A percentile compares a stretch with the other conserved stretches of the same genome.
These are phyloP conservation scores for Colletotrichum costaricense DNA, from an alignment of 2,329 filamentous ascomycete genomes.

Conservation along the genomic window DNA sequence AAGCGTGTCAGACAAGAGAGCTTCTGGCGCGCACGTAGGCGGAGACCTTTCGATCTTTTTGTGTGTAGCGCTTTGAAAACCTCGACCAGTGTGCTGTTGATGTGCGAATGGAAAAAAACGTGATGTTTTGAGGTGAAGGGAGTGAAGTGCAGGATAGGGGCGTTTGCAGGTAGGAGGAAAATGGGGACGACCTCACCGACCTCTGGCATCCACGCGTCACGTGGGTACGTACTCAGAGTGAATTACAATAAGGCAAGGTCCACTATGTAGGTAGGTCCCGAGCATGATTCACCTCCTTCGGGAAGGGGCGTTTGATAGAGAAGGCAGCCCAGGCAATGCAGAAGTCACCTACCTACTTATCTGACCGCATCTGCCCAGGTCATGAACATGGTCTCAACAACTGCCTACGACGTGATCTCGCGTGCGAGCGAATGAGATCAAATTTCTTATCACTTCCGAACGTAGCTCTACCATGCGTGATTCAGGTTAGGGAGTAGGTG, in stretches of 20 bases:
- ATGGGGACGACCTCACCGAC: neutral
- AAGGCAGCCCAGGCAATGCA: neutral
- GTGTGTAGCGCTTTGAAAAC: too few relatives aligned
- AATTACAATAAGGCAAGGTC: neutral
- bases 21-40: too few relatives aligned
- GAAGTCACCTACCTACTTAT: neutral
- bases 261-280: too few relatives aligned
- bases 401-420: neutral
- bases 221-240: neutral
- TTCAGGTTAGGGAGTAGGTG: too few relatives aligned
- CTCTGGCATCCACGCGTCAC: neutral
- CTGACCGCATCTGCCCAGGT: neutral
- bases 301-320: neutral
- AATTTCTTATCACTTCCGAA: too few relatives aligned
- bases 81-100: too few relatives aligned
- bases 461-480: too few relatives aligned
- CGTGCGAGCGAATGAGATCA: too few relatives aligned
- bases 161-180: neutral
- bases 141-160: neutral
- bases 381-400: neutral
- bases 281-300: neutral
- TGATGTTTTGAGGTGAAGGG: neutral
- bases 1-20: too few relatives aligned
- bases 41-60: too few relatives aligned
- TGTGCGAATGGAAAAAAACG: neutral